phyloP scores from a whole-genome alignment of 495 filamentous ascomycete species.

The Neurospora pannonica region DNA sequence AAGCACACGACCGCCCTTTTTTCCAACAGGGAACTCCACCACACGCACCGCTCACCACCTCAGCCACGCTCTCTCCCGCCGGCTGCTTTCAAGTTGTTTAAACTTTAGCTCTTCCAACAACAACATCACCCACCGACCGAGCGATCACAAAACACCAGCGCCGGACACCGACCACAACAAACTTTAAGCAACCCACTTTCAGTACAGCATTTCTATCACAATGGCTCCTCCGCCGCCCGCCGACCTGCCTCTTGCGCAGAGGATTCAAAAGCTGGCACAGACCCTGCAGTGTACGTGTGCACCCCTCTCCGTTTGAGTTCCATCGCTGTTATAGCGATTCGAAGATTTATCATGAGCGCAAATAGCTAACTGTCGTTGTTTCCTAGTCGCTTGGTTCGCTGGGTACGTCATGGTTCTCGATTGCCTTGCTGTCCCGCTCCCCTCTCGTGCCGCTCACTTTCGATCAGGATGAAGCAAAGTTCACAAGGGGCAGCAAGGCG shows the following conservation, averaged over 20 bases:
- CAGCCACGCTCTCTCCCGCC: background rate
- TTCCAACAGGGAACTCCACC: background rate
- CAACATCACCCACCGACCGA: background rate
- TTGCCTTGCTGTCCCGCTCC: background rate
- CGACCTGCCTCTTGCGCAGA: slow-evolving; percentile 59
- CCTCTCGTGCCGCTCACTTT: background rate
- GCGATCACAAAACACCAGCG: background rate
- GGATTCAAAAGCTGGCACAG: slow-evolving; percentile 66
- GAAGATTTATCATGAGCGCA: background rate
- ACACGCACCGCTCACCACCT: background rate
- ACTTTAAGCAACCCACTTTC: background rate
- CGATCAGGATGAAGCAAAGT: background rate
- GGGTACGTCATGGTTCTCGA: slow-evolving; percentile 52
- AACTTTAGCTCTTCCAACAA: background rate
- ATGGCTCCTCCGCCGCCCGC: slow-evolving; percentile 78
- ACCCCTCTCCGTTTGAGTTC: slow-evolving; percentile 2
- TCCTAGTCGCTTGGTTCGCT: slow-evolving; percentile 66
- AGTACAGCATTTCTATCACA: background rate
- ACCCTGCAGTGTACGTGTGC: slow-evolving; percentile 73
- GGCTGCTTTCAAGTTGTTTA: background rate
- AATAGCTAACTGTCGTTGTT: slow-evolving; percentile 15
- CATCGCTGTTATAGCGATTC: slow-evolving; percentile 4
- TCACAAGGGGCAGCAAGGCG: background rate
- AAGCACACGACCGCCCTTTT: background rate
- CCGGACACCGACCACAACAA: background rate